Evolutionary conservation across 352 stramenopile species (phyloP).

Genomic region (Albugo laibachii): DNA sequence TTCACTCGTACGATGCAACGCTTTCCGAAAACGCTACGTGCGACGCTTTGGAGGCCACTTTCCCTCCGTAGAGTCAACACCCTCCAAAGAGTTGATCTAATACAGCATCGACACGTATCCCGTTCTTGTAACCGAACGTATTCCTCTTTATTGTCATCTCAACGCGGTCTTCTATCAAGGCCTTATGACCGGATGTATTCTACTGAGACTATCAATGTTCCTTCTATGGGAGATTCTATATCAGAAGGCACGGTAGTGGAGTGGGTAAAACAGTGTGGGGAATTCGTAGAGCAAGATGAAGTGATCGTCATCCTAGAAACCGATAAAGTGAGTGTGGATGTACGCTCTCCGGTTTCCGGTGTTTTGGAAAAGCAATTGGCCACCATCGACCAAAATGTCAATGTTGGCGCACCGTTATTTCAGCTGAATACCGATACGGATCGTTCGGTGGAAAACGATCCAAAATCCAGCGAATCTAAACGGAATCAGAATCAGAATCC

Average conservation of each 20-base stretch:
- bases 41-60: too few species aligned
- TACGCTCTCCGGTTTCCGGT: conserved; percentile 73
- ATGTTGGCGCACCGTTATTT: conserved; percentile 86
- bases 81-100: too few species aligned
- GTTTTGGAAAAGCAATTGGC: conserved; percentile 81
- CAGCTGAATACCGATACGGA: conserved; percentile 52
- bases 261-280: conserved; percentile 85
- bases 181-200: too few species aligned
- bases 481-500: too few species aligned
- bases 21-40: too few species aligned
- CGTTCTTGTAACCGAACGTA: too few species aligned
- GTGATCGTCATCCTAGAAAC: conserved; percentile 98
- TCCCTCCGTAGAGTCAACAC: too few species aligned
- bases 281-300: conserved; percentile 87
- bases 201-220: conserved; percentile 33
- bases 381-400: conserved; percentile 86
- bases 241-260: conserved; percentile 95
- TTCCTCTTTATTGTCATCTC: too few species aligned
- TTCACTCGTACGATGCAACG: too few species aligned
- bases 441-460: conserved; percentile 2
- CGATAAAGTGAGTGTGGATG: conserved; percentile 93
- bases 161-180: too few species aligned
- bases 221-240: conserved; percentile 90
- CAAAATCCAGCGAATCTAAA: neutral
- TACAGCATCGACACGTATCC: too few species aligned